Base-by-base conservation (phyloP, 768 basidiomycete genomes). In the Lepiota brunneoincarnata region DNA sequence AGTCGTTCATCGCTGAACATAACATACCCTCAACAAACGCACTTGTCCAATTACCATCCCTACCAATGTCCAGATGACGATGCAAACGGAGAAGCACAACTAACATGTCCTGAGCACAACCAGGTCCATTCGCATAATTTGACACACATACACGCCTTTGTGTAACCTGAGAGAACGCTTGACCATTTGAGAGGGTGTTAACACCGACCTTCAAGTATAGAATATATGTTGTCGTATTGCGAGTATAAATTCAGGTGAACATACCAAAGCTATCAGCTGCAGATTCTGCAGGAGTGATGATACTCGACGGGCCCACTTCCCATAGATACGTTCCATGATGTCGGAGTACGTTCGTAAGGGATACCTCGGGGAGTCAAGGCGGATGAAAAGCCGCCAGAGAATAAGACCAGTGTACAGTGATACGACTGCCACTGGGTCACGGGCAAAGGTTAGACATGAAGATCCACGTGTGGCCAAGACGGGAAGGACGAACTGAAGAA, bases 31-130 rank as follows among this genome's bases (percentile, higher is more conserved):
- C 17, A 85, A 64, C 0, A 81, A 80, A 26, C 83, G 72, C 47
- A 85, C 79, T 57, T 85, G 82, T 14, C 83, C 82, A 51, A 84
- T 66, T 14, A 77, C 49, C 72, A 83, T 79, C 1, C 84, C 84
- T 35, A 73, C 59, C 10, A 83, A n/a, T 3, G 75, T 73, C 80
- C 82, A 85, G 21, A 85, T 76, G 21, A 85, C 60, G 50, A 84
- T 81, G 54, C 77, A 77, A 4, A 82, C 72, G 23, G 74, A 70
- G 65, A 86, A 86, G 58, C 81, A 83, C 18, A 83, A 68, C 77
- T 81, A 41, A 20, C 20, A 28, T 18, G 26, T 54, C 12, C 12
- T 40, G 43, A n/a, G 44, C 35, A 42, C 28, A 49, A 56, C 53
- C 18, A 28, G n/a, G 40, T 20, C 35, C 11, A 31, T 31, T 31